phyloP scores from a whole-genome alignment of 257 asterid genomes.

The Rhazya stricta region DNA sequence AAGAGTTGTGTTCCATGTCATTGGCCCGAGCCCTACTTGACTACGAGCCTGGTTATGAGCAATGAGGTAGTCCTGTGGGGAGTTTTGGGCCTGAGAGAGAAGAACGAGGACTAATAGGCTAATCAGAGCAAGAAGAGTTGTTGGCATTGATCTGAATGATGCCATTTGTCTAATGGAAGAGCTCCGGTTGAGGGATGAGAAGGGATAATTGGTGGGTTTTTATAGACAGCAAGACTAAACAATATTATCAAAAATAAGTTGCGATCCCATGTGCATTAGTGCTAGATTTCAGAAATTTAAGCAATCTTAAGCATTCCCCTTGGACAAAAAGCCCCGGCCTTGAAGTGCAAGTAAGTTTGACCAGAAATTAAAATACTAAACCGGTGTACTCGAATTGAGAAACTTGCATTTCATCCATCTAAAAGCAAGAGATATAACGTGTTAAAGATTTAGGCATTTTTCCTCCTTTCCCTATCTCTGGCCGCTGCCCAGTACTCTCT shows the following conservation, averaged over 20 bases:
- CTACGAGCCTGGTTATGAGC: slow-evolving; percentile 40
- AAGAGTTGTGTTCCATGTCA: slow-evolving; percentile 34
- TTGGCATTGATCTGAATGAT: background rate
- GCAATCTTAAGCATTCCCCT: slow-evolving; percentile 8
- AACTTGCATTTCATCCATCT: background rate
- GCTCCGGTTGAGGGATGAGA: background rate
- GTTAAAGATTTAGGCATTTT: no score
- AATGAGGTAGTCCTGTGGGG: slow-evolving; percentile 18
- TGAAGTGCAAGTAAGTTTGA: background rate
- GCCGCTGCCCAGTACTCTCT: no score
- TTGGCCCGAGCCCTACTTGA: slow-evolving; percentile 29
- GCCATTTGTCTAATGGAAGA: background rate
- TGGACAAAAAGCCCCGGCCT: background rate
- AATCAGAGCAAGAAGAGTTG: background rate
- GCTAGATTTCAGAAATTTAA: background rate
- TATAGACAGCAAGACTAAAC: slow-evolving; percentile 5
- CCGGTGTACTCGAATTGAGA: no score
- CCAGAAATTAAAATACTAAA: background rate
- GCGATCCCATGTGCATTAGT: background rate
- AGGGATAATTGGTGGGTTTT: background rate
- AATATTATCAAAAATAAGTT: background rate
- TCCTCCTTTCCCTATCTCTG: no score
- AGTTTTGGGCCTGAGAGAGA: slow-evolving; percentile 14
- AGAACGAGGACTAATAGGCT: background rate
- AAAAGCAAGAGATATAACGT: background rate